Evolutionary conservation across 2,329 filamentous ascomycete genomes (phyloP).

Genomic region (Fusarium papillatum): DNA sequence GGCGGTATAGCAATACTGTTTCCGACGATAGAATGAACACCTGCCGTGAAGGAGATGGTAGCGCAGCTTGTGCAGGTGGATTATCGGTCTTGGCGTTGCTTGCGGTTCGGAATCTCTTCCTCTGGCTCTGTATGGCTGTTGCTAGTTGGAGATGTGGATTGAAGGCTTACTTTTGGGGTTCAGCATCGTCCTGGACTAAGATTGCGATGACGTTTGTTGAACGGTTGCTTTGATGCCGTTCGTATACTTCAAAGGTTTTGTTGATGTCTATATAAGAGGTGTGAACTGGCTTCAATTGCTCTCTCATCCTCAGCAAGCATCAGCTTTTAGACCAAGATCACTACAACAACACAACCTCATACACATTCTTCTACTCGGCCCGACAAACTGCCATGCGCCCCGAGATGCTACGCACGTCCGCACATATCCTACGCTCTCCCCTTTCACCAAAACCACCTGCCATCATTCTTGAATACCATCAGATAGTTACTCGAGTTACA

Average conservation of each 20-base stretch:
- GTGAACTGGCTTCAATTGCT: neutral
- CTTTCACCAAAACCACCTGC: constrained; percentile 43
- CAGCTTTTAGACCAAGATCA: neutral
- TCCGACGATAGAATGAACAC: neutral
- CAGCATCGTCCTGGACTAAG: constrained; percentile 2
- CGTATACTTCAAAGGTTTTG: neutral
- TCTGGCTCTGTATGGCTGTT: neutral
- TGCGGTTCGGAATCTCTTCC: constrained; percentile 1
- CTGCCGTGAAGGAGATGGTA: constrained; percentile 8
- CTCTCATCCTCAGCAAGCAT: constrained; percentile 1
- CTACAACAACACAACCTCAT: neutral
- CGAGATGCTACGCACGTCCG: constrained; percentile 38
- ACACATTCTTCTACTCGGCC: neutral
- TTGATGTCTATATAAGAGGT: constrained; percentile 27
- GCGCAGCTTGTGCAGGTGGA: neutral
- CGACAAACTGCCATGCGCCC: constrained; percentile 22
- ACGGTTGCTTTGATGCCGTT: neutral
- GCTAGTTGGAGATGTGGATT: constrained; percentile 7
- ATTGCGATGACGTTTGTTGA: constrained; percentile 27
- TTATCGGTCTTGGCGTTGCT: constrained; percentile 25
- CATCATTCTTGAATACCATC: constrained; percentile 44
- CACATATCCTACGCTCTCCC: constrained; percentile 36
- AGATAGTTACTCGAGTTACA: constrained; percentile 49
- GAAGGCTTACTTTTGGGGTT: constrained; percentile 6
- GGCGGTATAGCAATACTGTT: constrained; percentile 11